Evolutionary conservation across 257 asterid genomes (phyloP).

Genomic region (Capsicum rhomboideum): DNA sequence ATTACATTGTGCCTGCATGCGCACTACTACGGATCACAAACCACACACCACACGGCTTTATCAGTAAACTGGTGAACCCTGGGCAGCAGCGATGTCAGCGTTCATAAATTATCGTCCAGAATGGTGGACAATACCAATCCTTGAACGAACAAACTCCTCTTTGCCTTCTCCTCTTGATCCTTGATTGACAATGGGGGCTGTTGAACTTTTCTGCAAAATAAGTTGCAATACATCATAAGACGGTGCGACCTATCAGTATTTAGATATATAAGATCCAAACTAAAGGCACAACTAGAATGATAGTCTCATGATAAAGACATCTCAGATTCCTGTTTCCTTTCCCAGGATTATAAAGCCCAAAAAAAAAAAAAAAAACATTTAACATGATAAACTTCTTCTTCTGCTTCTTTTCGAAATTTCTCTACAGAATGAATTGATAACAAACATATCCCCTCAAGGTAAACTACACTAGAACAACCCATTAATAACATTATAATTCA

Average conservation of each 20-base stretch:
- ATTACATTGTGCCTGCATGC: conserved; percentile 15
- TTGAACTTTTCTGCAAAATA: conserved; percentile 47
- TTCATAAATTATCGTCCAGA: conserved; percentile 47
- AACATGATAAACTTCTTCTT: not conserved
- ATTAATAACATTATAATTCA: not conserved
- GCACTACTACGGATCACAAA: conserved; percentile 8
- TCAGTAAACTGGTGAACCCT: conserved; percentile 1
- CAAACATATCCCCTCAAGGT: not conserved
- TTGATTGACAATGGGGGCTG: conserved; percentile 66
- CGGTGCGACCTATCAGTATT: not conserved
- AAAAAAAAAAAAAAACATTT: not conserved
- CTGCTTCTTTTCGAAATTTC: not conserved
- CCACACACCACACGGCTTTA: not conserved
- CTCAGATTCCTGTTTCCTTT: not conserved
- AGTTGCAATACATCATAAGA: not conserved
- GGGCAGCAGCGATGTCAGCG: not conserved
- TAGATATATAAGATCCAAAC: not conserved
- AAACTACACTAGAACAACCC: not conserved
- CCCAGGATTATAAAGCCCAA: not conserved
- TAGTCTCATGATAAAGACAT: not conserved
- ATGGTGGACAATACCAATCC: conserved; percentile 67
- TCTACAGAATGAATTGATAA: not conserved
- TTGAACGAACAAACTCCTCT: conserved; percentile 66
- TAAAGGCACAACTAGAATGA: not conserved
- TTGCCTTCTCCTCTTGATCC: conserved; percentile 82